Conservation (phyloP, 495 filamentous ascomycete species). For the Annulohypoxylon bovei region DNA sequence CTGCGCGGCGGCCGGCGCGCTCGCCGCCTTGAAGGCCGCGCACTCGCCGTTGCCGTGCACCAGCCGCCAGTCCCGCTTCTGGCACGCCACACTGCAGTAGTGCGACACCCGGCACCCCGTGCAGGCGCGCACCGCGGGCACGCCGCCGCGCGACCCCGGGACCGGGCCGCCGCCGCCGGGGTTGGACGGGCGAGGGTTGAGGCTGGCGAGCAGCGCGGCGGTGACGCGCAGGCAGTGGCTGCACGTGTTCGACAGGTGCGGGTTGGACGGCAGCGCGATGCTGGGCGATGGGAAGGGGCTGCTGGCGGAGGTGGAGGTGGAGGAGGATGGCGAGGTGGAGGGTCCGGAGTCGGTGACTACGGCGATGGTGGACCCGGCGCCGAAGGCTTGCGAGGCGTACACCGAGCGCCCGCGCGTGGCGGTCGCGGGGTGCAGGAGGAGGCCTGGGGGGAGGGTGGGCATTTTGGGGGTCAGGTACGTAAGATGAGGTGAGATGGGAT, state of each 20-base stretch:
- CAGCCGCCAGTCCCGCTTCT: constrained; percentile 64
- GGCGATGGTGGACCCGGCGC: constrained; percentile 54
- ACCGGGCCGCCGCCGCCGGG: constrained; percentile 9
- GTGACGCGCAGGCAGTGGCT: constrained; percentile 52
- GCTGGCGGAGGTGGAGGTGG: too few species aligned
- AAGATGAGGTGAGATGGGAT: not conserved
- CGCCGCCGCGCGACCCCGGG: not conserved
- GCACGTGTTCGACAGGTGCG: constrained; percentile 50
- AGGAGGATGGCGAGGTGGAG: too few species aligned
- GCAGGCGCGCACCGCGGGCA: constrained; percentile 54
- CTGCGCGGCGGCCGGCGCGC: too few species aligned
- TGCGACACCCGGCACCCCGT: constrained; percentile 57
- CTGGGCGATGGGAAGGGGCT: constrained; percentile 41
- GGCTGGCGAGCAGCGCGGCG: not conserved
- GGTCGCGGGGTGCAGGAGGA: constrained; percentile 17
- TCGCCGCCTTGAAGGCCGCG: constrained; percentile 51
- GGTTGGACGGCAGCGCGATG: constrained; percentile 55
- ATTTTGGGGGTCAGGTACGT: not conserved
- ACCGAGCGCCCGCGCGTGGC: constrained; percentile 50
- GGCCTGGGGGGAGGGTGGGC: constrained; percentile 27
- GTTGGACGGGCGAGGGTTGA: not conserved
- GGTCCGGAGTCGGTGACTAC: constrained; percentile 37
- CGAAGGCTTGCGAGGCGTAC: constrained; percentile 45
- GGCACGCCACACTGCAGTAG: constrained; percentile 66
- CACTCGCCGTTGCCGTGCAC: constrained; percentile 63